These are phyloP conservation scores for Curvularia sp. DNA, from an alignment of 2,329 filamentous ascomycete genomes.

Conservation along the genomic window DNA sequence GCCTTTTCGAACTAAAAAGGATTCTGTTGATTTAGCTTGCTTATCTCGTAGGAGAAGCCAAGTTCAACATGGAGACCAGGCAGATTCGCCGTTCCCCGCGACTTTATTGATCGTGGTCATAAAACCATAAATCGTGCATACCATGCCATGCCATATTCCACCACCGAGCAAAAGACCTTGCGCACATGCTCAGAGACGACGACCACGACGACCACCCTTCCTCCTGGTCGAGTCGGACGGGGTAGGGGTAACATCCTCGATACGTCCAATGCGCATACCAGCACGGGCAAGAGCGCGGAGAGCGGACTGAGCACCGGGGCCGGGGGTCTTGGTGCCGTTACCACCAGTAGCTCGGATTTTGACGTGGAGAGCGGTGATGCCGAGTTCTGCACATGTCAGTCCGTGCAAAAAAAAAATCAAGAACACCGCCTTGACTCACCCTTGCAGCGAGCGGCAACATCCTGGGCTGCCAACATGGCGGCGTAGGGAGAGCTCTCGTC, in stretches of 20 bases:
- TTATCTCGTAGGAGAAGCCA: conserved; percentile 42
- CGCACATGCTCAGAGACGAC: conserved; percentile 84
- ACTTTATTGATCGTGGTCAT: conserved; percentile 49
- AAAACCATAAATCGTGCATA: conserved; percentile 46
- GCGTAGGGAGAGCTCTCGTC: conserved; percentile 99
- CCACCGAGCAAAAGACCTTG: conserved; percentile 47
- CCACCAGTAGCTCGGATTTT: conserved; percentile 99
- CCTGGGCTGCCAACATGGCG: conserved; percentile 99
- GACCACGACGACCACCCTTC: conserved; percentile 99
- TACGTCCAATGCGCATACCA: conserved; percentile 99
- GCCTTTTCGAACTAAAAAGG: conserved; percentile 47
- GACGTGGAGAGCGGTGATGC: conserved; percentile 97
- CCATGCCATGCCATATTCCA: conserved; percentile 45
- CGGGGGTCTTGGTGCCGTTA: conserved; percentile 99
- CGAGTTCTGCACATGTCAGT: conserved; percentile 62
- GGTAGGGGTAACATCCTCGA: conserved; percentile 99
- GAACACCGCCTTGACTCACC: conserved; percentile 5
- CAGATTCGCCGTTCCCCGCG: conserved; percentile 50
- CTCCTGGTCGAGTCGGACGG: conserved; percentile 99
- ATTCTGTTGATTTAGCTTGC: conserved; percentile 50
- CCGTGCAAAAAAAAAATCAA: background rate
- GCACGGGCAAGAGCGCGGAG: conserved; percentile 98
- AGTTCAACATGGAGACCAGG: conserved; percentile 53
- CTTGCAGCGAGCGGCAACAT: conserved; percentile 85
- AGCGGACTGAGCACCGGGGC: conserved; percentile 97